Evolutionary conservation across 2,329 filamentous ascomycete genomes (phyloP), one percentile per base, ranked within the genome.

Genomic region (Fusarium sp.): DNA sequence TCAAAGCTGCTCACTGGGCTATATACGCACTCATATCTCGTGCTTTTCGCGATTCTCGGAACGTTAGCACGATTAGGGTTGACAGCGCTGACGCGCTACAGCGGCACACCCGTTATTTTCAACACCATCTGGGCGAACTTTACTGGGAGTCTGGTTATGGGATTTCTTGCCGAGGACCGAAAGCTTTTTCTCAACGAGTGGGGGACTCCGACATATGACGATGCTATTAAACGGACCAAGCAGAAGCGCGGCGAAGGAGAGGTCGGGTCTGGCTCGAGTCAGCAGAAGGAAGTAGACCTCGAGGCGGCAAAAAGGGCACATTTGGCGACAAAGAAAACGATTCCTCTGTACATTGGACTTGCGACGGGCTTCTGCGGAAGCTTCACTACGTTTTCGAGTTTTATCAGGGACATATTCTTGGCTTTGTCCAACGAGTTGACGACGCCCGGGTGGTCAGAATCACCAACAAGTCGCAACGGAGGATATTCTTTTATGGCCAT

Each of bases 41-140:
- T 97, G 63, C 86, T 98, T 76, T 98, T 97, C 80, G 90, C 95
- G 20, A 86, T 98, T 20, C 81, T 95, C 42, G 95, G 95, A 38
- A 96, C 94, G 0, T 86, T 98, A 27, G 92, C 94, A 1, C 89
- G 95, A 14, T 83, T 98, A 1, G 95, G 94, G 6, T 82, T 97
- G 10, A 89, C 94, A 76, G 90, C 91, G 49, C 82, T 98, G 54
- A 96, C 94, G 0, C 88, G 86, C 59, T 98, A 97, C 78, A 90
- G 92, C 2, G 91, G 91, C 24, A 89, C 92, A 0, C 94, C 94
- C 0, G 83, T 96, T 24, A 83, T 89, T 8, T 95, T 93, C 59
- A 87, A 89, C 53, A 90, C 92, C 3, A 81, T 97, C 24, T 98
- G 95, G 95, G 91, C 94, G 65, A 98, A 98, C 76, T 91, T 97